Conservation (phyloP, 2,329 filamentous ascomycete species). For the Colletotrichum viniferum region DNA sequence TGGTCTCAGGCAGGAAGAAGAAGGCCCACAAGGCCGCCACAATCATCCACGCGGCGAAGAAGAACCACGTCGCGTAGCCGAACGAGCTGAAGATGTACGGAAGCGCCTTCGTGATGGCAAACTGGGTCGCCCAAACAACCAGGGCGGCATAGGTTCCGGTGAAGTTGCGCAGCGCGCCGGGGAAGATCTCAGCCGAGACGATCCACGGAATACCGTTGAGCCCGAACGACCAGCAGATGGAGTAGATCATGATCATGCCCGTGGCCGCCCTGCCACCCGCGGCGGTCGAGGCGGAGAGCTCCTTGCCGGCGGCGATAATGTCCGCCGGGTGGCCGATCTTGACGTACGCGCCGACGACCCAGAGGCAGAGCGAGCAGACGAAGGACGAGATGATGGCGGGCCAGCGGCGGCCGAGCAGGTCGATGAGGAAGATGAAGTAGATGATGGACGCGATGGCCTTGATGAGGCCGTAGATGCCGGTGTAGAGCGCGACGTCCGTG, state of each 20-base stretch:
- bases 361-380: slow-evolving; percentile 53
- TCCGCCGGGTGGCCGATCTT: slow-evolving; percentile 53
- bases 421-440: slow-evolving; percentile 44
- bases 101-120: slow-evolving; percentile 46
- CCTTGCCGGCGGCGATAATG: slow-evolving; percentile 45
- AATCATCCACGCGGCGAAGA: slow-evolving; percentile 59
- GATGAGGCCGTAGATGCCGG: slow-evolving; percentile 55
- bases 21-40: slow-evolving; percentile 51
- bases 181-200: slow-evolving; percentile 48
- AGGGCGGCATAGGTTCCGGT: slow-evolving; percentile 45
- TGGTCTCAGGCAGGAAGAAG: slow-evolving; percentile 60
- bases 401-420: slow-evolving; percentile 41
- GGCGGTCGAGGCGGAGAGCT: slow-evolving; percentile 42
- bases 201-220: slow-evolving; percentile 52
- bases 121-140: slow-evolving; percentile 44
- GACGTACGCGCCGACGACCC: slow-evolving; percentile 58
- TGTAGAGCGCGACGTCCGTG: slow-evolving; percentile 47
- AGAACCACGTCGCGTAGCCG: slow-evolving; percentile 59
- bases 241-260: slow-evolving; percentile 60
- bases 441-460: slow-evolving; percentile 46
- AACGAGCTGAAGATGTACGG: slow-evolving; percentile 49
- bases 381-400: slow-evolving; percentile 52
- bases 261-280: slow-evolving; percentile 57
- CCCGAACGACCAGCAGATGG: slow-evolving; percentile 51
- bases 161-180: slow-evolving; percentile 44